These are phyloP conservation scores for Xerocomellus chrysenteron DNA, from an alignment of 768 basidiomycete species.

Conservation along the genomic window DNA sequence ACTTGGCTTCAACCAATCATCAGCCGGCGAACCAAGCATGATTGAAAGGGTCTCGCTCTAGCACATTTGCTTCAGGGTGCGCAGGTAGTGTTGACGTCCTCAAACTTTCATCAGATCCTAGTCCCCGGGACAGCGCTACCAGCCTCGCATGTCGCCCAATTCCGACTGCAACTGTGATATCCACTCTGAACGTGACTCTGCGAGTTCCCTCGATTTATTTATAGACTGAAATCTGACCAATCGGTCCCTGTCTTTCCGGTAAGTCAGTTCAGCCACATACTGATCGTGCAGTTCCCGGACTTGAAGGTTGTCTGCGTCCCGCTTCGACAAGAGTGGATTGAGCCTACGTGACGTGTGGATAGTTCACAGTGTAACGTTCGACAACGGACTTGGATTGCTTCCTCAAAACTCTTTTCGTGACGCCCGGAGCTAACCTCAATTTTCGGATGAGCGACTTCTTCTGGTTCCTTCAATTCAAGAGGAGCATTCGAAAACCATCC, in stretches of 20 bases:
- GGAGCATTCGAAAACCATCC: too few relatives aligned
- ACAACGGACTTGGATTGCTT: slow-evolving; percentile 41
- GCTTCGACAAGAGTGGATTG: slow-evolving; percentile 55
- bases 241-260: slow-evolving; percentile 62
- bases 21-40: too few relatives aligned
- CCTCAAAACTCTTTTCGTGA: slow-evolving; percentile 48
- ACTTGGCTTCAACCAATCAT: too few relatives aligned
- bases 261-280: slow-evolving; percentile 55
- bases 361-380: slow-evolving; percentile 6
- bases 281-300: slow-evolving; percentile 62
- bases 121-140: too few relatives aligned
- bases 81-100: too few relatives aligned
- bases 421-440: slow-evolving; percentile 41
- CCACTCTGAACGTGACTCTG: slow-evolving; percentile 70
- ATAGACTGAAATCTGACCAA: slow-evolving; percentile 52
- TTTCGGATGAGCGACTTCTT: slow-evolving; percentile 45
- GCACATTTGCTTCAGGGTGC: too few relatives aligned
- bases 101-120: too few relatives aligned
- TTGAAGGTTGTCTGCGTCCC: slow-evolving; percentile 66
- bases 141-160: slow-evolving; percentile 47
- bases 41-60: too few relatives aligned
- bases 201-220: slow-evolving; percentile 64
- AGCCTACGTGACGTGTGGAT: slow-evolving; percentile 41
- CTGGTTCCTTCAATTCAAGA: slow-evolving; percentile 17
- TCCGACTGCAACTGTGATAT: slow-evolving; percentile 72